Conservation (phyloP, 1,284 basidiomycete genomes). For the Microbotryomycetes sp. region DNA sequence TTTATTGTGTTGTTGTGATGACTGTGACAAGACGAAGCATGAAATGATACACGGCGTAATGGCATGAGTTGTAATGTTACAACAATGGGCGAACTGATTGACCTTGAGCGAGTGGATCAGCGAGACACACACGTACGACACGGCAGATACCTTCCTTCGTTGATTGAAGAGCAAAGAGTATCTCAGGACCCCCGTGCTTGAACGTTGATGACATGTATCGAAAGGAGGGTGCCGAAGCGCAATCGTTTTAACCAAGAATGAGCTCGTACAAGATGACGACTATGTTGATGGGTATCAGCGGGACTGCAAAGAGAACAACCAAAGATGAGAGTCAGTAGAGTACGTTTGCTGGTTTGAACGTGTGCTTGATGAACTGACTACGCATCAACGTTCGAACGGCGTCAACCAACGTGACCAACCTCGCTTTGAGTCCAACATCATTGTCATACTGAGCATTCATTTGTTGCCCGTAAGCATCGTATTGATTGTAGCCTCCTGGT, state of each 20-base stretch:
- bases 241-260: conserved; percentile 26
- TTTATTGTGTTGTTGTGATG: too few species aligned
- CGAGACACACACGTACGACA: too few species aligned
- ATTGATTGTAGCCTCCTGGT: conserved; percentile 6
- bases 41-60: too few species aligned
- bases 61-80: neutral
- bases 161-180: too few species aligned
- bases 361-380: conserved; percentile 12
- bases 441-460: neutral
- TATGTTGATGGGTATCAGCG: conserved; percentile 32
- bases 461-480: conserved; percentile 17
- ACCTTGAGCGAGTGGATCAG: too few species aligned
- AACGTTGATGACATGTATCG: too few species aligned
- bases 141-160: too few species aligned
- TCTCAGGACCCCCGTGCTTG: too few species aligned
- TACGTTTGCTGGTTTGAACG: neutral
- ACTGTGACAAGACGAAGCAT: too few species aligned
- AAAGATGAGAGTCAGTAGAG: neutral
- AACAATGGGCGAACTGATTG: too few species aligned
- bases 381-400: conserved; percentile 31
- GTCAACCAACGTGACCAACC: conserved; percentile 25
- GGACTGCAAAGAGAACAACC: conserved; percentile 16
- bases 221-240: too few species aligned
- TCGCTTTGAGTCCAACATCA: conserved; percentile 19
- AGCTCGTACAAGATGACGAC: conserved; percentile 30